Evolutionary conservation across 2,329 filamentous ascomycete species (phyloP).

Genomic region (Leptosphaerulina australis): DNA sequence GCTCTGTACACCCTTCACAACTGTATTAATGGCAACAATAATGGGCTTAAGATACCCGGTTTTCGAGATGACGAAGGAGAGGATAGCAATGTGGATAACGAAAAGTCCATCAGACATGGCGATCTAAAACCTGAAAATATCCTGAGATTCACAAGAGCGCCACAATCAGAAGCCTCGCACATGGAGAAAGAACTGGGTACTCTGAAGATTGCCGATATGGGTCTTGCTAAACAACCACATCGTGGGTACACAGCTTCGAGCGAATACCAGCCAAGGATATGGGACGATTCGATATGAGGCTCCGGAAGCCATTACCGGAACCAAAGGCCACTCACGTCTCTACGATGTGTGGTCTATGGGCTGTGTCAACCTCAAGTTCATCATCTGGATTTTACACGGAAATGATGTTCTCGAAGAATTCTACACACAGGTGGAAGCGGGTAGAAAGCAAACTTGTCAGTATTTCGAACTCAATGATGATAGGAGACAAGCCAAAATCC

Average conservation of each 20-base stretch:
- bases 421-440: neutral
- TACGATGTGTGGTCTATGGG: slow-evolving; percentile 38
- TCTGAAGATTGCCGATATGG: slow-evolving; percentile 28
- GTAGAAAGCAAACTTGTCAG: neutral
- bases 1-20: neutral
- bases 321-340: slow-evolving; percentile 15
- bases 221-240: slow-evolving; percentile 20
- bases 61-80: too few species aligned
- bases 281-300: slow-evolving; percentile 26
- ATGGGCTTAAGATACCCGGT: too few species aligned
- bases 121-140: slow-evolving; percentile 37
- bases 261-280: slow-evolving; percentile 3
- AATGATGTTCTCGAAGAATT: slow-evolving; percentile 2
- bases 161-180: too few species aligned
- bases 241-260: neutral
- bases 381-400: slow-evolving; percentile 34
- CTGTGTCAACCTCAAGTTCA: slow-evolving; percentile 34
- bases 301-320: slow-evolving; percentile 13
- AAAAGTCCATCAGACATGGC: slow-evolving; percentile 20
- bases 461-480: neutral
- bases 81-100: neutral
- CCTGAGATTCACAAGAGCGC: slow-evolving; percentile 14
- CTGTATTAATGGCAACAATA: neutral
- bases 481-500: neutral
- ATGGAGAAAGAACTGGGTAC: slow-evolving; percentile 2